Base-by-base conservation (phyloP, 1,284 basidiomycete species). In the Austroboletus niveus region DNA sequence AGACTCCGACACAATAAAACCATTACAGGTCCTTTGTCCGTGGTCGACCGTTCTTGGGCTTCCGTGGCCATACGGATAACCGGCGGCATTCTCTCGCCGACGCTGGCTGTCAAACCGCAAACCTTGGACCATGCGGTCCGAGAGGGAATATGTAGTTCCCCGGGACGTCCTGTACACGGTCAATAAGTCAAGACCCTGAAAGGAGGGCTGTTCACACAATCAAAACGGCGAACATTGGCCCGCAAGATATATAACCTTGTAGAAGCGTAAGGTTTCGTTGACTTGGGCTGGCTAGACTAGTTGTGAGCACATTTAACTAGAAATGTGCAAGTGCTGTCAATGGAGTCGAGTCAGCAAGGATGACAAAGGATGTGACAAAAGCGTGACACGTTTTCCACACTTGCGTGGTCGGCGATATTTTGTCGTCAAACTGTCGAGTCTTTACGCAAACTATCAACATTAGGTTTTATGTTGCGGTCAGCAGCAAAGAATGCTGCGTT, bases 401-500 rank as follows among this genome's bases (percentile, higher is more conserved):
- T 38, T 44, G 20, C 42, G 41, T 11, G 14, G 43, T 24, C 31
- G n/a, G 38, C 53, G 43, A 35, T 41, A 22, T 8, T 27, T 39
- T 35, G 39, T 38, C 45, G 32, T 8, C 52, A n/a, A 56, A 27
- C 10, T 27, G 7, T 14, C 40, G 8, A 17, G 14, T 48, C 48
- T 43, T 50, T 50, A 50, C 59, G 56, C 39, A 57, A 54, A 44
- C 47, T 27, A 42, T 22, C 42, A 41, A 45, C 45, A 46, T 54
- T 49, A 44, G 47, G 46, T 58, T 64, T 63, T 69, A 68, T 68
- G 69, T 66, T 69, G 54, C 66, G 49, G 45, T 55, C 54, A 52
- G 52, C 56, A 34, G 58, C 46, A 59, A 67, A 45, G 31, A 56
- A 69, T 68, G 69, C 38, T 47, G 53, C 57, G 54, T 29, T 69